Evolutionary conservation across 2,329 filamentous ascomycete genomes (phyloP).

Genomic region (Aspergillus sp.): DNA sequence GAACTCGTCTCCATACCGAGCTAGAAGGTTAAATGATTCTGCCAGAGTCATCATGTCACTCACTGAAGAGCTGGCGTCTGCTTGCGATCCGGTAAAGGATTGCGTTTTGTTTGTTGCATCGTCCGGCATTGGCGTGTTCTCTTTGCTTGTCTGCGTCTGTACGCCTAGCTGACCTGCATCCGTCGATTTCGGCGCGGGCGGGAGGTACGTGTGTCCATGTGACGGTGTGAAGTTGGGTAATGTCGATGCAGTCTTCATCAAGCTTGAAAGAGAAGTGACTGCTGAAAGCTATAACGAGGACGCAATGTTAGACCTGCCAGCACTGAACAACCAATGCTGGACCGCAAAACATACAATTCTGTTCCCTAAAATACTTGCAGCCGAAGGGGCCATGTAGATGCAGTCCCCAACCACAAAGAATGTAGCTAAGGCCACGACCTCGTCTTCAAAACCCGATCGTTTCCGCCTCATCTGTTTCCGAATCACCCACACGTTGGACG

Average conservation of each 20-base stretch:
- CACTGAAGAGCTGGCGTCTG: constrained; percentile 23
- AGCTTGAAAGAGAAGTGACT: constrained; percentile 55
- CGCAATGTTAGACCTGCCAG: background rate
- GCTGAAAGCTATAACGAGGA: constrained; percentile 50
- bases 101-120: constrained; percentile 29
- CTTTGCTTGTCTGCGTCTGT: constrained; percentile 48
- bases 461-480: constrained; percentile 58
- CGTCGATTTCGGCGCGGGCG: constrained; percentile 46
- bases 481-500: constrained; percentile 59
- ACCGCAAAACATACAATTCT: constrained; percentile 47
- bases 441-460: constrained; percentile 43
- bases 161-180: constrained; percentile 34
- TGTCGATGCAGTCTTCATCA: constrained; percentile 54
- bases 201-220: constrained; percentile 60
- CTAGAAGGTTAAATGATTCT: constrained; percentile 52
- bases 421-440: constrained; percentile 55
- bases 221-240: constrained; percentile 60
- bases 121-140: constrained; percentile 48
- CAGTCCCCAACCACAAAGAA: constrained; percentile 63
- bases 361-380: constrained; percentile 58
- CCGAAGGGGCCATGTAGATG: constrained; percentile 62
- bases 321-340: constrained; percentile 2
- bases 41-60: constrained; percentile 44
- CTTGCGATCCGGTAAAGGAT: constrained; percentile 24
- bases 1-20: constrained; percentile 59